Evolutionary conservation across 2,329 filamentous ascomycete genomes (phyloP), one percentile per base, ranked within the genome.

Genomic region (Alternaria novae-zelandiae): DNA sequence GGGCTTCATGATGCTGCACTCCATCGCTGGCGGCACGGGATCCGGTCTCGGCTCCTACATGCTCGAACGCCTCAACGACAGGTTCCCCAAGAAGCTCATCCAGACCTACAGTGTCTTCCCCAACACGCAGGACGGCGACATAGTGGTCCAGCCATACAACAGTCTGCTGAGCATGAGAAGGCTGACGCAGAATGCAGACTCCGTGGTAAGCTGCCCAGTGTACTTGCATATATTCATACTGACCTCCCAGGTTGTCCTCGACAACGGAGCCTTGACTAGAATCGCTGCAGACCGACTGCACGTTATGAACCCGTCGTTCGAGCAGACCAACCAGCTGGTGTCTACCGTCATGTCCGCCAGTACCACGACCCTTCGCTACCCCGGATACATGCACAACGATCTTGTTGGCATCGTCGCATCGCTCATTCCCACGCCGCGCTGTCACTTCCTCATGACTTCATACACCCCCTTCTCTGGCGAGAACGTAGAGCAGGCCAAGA

Each of bases 361-460:
- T 77, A 99, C 96, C 5, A 98, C 95, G 10, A 97, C 96, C 3
- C 88, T 99, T 54, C 89, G 96, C 77, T 99, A 99, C 79, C 96
- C 96, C 2, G 96, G 96, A 43, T 99, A 99, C 83, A 99, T 99
- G 96, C 96, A 99, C 85, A 99, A 99, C 81, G 96, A 99, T 78
- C 90, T 99, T 15, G 94, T 97, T 76, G 96, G 95, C 81, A 98
- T 99, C 73, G 87, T 99, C 61, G 96, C 96, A 23, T 97, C 94
- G 20, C 87, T 99, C 45, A 98, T 99, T 66, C 96, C 96, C 2
- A 99, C 95, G 0, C 96, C 96, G 10, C 90, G 96, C 72, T 97
- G 94, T 78, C 96, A 99, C 83, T 99, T 99, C 87, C 86, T 99
- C 63, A 97, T 97, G 89, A 99, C 96, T 6, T 93, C 95, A 46